Conservation (phyloP, 371 early-diverging fungal species). For the Basidiobolus meristosporus region DNA sequence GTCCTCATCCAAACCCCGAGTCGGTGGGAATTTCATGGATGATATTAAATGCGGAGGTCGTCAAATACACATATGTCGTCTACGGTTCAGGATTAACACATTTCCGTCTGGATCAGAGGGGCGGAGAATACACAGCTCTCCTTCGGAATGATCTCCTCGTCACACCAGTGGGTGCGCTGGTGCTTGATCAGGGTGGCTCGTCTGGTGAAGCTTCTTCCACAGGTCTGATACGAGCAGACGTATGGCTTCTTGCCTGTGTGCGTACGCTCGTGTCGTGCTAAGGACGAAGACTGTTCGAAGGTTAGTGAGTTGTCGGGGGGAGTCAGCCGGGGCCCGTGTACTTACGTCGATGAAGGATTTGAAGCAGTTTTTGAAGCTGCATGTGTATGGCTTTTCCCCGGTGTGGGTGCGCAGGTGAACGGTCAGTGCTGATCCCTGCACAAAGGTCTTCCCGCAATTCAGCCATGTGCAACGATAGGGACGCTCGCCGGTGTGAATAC, state of each 20-base stretch:
- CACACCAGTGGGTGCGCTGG: conserved; percentile 24
- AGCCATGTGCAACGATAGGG: conserved; percentile 46
- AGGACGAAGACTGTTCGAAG: conserved; percentile 32
- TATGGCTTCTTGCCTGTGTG: conserved; percentile 57
- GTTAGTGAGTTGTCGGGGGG: conserved; percentile 28
- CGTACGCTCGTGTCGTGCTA: conserved; percentile 28
- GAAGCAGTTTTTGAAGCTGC: conserved; percentile 54
- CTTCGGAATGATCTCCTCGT: too few species aligned
- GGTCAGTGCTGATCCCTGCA: conserved; percentile 57
- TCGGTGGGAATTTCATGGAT: too few species aligned
- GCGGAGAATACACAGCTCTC: too few species aligned
- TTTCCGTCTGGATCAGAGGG: too few species aligned
- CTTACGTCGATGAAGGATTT: conserved; percentile 19
- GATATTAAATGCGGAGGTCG: too few species aligned
- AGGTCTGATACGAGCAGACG: conserved; percentile 28
- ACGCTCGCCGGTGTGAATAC: too few species aligned
- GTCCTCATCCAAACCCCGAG: too few species aligned
- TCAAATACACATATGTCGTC: too few species aligned
- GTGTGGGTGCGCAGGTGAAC: conserved; percentile 59
- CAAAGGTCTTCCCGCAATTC: conserved; percentile 50
- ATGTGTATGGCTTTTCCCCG: too few species aligned
- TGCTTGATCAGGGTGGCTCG: conserved; percentile 46
- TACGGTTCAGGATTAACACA: too few species aligned
- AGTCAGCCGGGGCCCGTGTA: too few species aligned
- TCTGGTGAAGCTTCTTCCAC: conserved; percentile 39